phyloP scores from a whole-genome alignment of 2,329 filamentous ascomycete species.

The Fusarium sp. region DNA sequence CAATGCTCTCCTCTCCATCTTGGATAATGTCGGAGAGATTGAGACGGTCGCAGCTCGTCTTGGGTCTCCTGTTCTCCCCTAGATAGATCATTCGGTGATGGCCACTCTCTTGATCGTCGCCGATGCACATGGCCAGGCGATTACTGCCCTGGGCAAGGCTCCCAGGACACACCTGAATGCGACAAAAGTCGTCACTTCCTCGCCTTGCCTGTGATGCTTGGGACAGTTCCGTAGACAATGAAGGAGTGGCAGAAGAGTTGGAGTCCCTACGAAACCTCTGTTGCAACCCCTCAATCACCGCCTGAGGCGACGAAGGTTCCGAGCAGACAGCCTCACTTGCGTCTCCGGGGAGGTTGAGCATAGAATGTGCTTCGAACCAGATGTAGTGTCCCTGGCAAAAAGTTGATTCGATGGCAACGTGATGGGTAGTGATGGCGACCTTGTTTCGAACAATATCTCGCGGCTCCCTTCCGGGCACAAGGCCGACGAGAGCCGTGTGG shows the following conservation, averaged over 20 bases:
- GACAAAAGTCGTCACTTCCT: not conserved
- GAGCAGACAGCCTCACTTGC: not conserved
- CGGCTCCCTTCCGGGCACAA: not conserved
- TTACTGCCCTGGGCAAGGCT: slow-evolving; percentile 13
- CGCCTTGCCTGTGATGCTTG: not conserved
- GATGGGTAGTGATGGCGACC: not conserved
- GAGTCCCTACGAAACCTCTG: slow-evolving; percentile 6
- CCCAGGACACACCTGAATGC: slow-evolving; percentile 12
- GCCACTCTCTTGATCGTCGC: not conserved
- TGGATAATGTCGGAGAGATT: slow-evolving; percentile 8
- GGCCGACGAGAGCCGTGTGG: slow-evolving; percentile 8
- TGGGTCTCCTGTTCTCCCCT: not conserved
- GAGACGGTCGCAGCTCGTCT: not conserved
- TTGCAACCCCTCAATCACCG: slow-evolving; percentile 5
- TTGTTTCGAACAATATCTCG: not conserved
- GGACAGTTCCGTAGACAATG: not conserved
- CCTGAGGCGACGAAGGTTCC: not conserved
- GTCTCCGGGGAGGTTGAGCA: not conserved
- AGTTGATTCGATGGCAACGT: slow-evolving; percentile 16
- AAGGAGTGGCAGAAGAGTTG: slow-evolving; percentile 2
- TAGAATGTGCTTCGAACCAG: slow-evolving; percentile 14
- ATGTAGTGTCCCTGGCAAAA: slow-evolving; percentile 8
- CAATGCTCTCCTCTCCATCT: not conserved
- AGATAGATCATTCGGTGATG: slow-evolving; percentile 10
- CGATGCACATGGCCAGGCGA: slow-evolving; percentile 15